Evolutionary conservation across 1,284 basidiomycete species (phyloP), one percentile per base, ranked within the genome.

Genomic region (Agaricales sp.): DNA sequence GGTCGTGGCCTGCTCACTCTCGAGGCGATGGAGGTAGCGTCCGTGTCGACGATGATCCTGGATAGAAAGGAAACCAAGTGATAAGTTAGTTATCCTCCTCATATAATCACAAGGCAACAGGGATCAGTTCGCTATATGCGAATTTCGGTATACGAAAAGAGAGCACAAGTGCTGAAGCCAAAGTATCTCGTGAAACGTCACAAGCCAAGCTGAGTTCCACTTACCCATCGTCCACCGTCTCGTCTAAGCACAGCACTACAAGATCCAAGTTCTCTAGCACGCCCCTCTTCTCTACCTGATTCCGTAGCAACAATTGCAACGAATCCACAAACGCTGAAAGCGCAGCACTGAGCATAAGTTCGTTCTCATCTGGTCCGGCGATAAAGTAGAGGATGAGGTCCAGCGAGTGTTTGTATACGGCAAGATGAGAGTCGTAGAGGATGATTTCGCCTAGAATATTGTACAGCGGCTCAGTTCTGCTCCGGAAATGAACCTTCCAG

Each of bases 191-290:
- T 35, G 30, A 48, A n/a, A 20, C 35, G 21, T 20, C 48, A 43
- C n/a, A 38, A 39, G 39, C 53, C 6, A 46, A 35, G 37, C 30
- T 20, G 49, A 45, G 41, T n/a, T n/a, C n/a, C n/a, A 75, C 85
- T 60, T 63, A 96, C 94, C 94, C 95, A 62, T 99, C 93, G 66
- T 99, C 96, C 48, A 99, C 82, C 3, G 92, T 94, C 72, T 99
- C 96, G 68, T 99, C 96, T 44, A 98, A 70, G 54, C 93, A 95
- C 14, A 99, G 71, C 47, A 97, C 71, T 3, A 97, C 90, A 53
- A 99, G 62, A 67, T 99, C 96, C 48, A 99, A 68, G 67, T 94
- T 97, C 70, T 99, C 96, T 50, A 99, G 70, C 43, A 99, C 83
- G 14, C 87, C 89, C 12, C 94, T 77, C 73, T 98, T 99, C 74